Conservation (phyloP, 345 rosid species). For the Sonneratia caseolaris region DNA sequence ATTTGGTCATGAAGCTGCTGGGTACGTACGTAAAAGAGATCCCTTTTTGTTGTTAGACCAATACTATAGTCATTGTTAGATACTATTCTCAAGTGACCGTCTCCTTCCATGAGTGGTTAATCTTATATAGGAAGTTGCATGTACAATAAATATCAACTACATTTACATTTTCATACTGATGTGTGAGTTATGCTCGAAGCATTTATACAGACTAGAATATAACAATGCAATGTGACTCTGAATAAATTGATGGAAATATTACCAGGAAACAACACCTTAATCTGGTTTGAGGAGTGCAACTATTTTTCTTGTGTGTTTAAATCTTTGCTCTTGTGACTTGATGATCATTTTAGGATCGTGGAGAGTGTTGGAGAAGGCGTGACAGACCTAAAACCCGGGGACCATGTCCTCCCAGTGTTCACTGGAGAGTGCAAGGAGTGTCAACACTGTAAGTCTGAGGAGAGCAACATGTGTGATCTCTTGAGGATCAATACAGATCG, state of each 20-base stretch:
- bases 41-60: not conserved
- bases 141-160: too few relatives aligned
- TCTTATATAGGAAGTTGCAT: too few relatives aligned
- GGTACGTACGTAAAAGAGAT: conserved; percentile 11
- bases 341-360: conserved; percentile 14
- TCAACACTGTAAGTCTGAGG: conserved; percentile 23
- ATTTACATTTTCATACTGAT: too few relatives aligned
- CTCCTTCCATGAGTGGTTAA: too few relatives aligned
- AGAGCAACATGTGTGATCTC: conserved; percentile 28
- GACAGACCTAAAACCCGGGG: conserved; percentile 18
- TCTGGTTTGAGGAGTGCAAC: not conserved
- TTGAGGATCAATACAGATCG: conserved; percentile 24
- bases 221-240: too few relatives aligned
- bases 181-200: too few relatives aligned
- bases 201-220: too few relatives aligned
- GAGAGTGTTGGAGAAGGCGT: conserved; percentile 29
- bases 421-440: conserved; percentile 28
- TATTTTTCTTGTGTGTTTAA: not conserved
- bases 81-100: too few relatives aligned
- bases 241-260: too few relatives aligned
- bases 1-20: conserved; percentile 35
- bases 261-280: too few relatives aligned
- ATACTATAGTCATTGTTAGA: too few relatives aligned
- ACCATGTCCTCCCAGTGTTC: conserved; percentile 32
- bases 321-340: not conserved